Evolutionary conservation across 225 moss, liverwort and hornwort species (phyloP).

Genomic region (Sphagnum tenellum): DNA sequence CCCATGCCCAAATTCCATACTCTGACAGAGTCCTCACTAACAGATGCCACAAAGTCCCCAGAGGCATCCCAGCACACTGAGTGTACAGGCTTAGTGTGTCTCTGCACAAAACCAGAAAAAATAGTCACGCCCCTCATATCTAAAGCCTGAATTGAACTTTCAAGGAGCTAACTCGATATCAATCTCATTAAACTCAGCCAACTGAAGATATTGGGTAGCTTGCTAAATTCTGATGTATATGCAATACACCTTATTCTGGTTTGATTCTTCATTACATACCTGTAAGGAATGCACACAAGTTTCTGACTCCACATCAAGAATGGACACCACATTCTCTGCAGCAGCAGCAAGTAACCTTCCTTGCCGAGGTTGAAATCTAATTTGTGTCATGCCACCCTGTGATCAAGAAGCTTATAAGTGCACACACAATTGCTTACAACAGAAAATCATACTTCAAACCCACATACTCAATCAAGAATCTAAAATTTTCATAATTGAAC

Average conservation of each 20-base stretch:
- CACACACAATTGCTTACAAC: no score
- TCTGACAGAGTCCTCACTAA: constrained; percentile 96
- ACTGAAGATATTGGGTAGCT: no score
- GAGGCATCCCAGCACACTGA: constrained; percentile 98
- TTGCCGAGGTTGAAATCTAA: constrained; percentile 96
- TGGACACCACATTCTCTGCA: constrained; percentile 91
- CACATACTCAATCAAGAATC: no score
- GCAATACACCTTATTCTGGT: no score
- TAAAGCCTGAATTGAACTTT: no score
- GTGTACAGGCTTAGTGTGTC: constrained; percentile 97
- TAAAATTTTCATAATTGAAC: no score
- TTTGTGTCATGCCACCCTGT: constrained; percentile 97
- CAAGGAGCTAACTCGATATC: no score
- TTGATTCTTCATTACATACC: constrained; percentile 20
- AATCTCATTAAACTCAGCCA: no score
- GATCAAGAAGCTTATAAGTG: neutral
- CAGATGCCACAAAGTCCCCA: constrained; percentile 95
- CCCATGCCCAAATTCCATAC: constrained; percentile 93
- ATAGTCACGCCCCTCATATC: no score
- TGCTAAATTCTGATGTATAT: no score
- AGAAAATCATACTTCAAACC: no score
- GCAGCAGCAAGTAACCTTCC: constrained; percentile 94
- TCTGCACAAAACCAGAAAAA: constrained; percentile 29
- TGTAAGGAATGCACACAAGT: constrained; percentile 78
- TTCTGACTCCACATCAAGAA: constrained; percentile 96